Conservation (phyloP, 2,329 filamentous ascomycete genomes). For the Drechslerella dactyloides region DNA sequence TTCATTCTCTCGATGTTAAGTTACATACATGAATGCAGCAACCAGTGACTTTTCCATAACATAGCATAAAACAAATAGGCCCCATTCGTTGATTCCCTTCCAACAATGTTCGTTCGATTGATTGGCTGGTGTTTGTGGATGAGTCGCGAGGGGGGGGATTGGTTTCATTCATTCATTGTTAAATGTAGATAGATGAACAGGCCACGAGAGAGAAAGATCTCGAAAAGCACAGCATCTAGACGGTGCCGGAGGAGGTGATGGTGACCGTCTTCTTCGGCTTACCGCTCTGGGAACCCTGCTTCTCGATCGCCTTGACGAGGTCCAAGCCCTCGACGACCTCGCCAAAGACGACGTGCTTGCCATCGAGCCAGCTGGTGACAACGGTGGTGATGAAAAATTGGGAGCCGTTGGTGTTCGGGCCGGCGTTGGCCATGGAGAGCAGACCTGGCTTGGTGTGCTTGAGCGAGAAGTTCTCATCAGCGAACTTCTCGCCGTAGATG, state of each 20-base stretch:
- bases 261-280: constrained; percentile 19
- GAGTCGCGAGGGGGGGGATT: neutral
- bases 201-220: constrained; percentile 8
- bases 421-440: constrained; percentile 87
- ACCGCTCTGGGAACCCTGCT: constrained; percentile 15
- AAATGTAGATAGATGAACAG: neutral
- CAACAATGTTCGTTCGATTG: neutral
- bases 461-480: constrained; percentile 92
- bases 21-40: no score
- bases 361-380: constrained; percentile 87
- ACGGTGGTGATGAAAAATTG: constrained; percentile 99
- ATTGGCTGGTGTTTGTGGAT: no score
- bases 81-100: neutral
- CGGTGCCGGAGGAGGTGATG: constrained; percentile 22
- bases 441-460: constrained; percentile 22
- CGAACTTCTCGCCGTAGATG: constrained; percentile 80
- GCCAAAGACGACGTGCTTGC: constrained; percentile 84
- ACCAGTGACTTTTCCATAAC: no score
- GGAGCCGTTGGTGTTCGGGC: constrained; percentile 87
- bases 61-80: neutral
- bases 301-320: constrained; percentile 61
- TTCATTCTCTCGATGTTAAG: no score
- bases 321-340: constrained; percentile 88
- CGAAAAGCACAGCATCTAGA: constrained; percentile 14
- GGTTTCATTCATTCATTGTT: neutral